These are phyloP conservation scores for Crotalaria pallida DNA, from an alignment of 306 rosid genomes.

Conservation along the genomic window DNA sequence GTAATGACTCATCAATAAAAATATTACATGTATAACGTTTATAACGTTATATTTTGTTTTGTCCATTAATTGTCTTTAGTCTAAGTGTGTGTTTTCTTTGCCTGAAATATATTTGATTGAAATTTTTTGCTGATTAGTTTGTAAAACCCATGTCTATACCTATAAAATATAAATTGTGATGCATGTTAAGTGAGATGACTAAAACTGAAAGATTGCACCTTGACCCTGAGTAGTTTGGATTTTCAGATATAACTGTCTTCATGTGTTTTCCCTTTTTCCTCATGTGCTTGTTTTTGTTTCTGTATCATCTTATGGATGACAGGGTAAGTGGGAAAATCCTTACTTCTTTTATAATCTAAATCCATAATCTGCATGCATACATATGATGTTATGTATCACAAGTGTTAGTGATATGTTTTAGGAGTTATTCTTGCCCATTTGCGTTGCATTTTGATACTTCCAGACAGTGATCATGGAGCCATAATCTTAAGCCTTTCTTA, in stretches of 20 bases:
- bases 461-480: neutral
- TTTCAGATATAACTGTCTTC: neutral
- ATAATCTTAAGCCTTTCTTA: neutral
- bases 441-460: slow-evolving; percentile 3
- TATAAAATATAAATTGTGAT: neutral
- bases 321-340: slow-evolving; percentile 51
- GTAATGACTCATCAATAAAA: too few relatives aligned
- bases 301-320: too few relatives aligned
- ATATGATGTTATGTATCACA: neutral
- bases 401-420: neutral
- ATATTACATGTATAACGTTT: too few relatives aligned
- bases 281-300: neutral
- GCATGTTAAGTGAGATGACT: neutral
- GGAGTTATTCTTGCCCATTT: neutral
- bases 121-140: too few relatives aligned
- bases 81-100: too few relatives aligned
- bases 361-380: neutral
- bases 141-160: too few relatives aligned
- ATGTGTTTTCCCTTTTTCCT: neutral
- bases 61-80: too few relatives aligned
- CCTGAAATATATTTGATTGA: too few relatives aligned
- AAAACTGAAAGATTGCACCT: neutral
- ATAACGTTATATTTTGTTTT: too few relatives aligned
- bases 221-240: neutral
- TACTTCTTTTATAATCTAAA: neutral